A percentile compares a stretch with the other conserved stretches of the same genome.
These are phyloP conservation scores for Phytophthora citrophthora DNA, from an alignment of 352 stramenopile genomes.

Conservation along the genomic window DNA sequence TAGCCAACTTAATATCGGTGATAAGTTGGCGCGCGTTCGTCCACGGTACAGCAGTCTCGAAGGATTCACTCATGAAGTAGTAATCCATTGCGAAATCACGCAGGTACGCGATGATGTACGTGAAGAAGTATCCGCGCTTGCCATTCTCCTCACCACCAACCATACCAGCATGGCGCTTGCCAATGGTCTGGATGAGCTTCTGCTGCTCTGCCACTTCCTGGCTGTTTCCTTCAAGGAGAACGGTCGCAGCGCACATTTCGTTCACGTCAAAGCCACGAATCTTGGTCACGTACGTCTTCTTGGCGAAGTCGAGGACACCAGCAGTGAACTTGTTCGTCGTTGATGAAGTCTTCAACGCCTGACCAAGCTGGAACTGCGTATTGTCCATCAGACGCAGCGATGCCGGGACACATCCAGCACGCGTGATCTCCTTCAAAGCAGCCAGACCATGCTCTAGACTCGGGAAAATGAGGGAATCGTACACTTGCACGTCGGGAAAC, in stretches of 20 bases:
- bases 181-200: constrained; percentile 66
- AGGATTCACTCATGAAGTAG: constrained; percentile 92
- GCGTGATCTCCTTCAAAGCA: constrained; percentile 82
- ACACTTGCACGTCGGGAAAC: constrained; percentile 77
- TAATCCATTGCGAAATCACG: constrained; percentile 95
- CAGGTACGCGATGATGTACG: constrained; percentile 95
- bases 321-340: constrained; percentile 49
- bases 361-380: constrained; percentile 94
- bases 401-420: constrained; percentile 73
- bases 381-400: constrained; percentile 95
- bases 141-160: constrained; percentile 85
- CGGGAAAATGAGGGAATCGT: constrained; percentile 93
- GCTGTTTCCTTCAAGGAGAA: constrained; percentile 87
- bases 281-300: constrained; percentile 88
- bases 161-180: constrained; percentile 80
- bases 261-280: constrained; percentile 76
- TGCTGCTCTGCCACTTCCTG: constrained; percentile 57
- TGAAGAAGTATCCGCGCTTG: constrained; percentile 94
- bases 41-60: constrained; percentile 90
- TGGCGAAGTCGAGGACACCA: constrained; percentile 73
- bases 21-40: constrained; percentile 64
- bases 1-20: constrained; percentile 60
- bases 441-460: constrained; percentile 80
- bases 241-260: constrained; percentile 86
- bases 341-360: constrained; percentile 85